Base-by-base conservation (phyloP, 768 basidiomycete genomes). In the Pleurotus tuber-regium region DNA sequence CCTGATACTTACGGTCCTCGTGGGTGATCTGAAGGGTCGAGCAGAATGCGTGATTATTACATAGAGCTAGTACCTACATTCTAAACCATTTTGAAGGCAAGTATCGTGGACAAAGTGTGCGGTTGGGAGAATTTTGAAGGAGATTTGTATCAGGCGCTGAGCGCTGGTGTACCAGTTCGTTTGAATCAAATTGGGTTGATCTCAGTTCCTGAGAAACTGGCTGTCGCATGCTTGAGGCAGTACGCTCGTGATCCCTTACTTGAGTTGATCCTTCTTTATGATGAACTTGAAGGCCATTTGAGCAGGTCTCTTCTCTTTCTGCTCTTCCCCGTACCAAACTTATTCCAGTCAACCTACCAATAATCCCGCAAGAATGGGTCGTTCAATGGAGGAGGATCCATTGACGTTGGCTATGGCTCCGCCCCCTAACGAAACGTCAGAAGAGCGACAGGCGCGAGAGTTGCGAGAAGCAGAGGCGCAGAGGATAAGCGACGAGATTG, bases 401-500 rank as follows among this genome's bases (percentile, higher is more conserved):
- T 69, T 89, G 19, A 69, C 83, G 4, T 60, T 70, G 44, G 77
- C 80, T 4, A 66, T 88, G 23, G 75, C 76, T n/a, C 86, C 87
- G 1, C 85, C 87, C 7, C 68, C 72, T 1, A 70, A 82, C 60
- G 89, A 91, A 59, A 79, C 85, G 0, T 69, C 74, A 1, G 77
- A 79, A 21, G 75, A 83, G 54, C 78, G 78, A 35, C 70, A 71
- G 30, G 66, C 67, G 14, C 75, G 89, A 28, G 80, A 87, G 59
- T 68, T 65, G 10, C 76, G 75, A 4, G 89, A 90, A 65, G 75
- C 75, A 0, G 79, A 83, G 52, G 89, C 86, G 0, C 76, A 78
- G 59, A 70, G 74, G 55, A 70, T 86, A 36, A 79, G 84, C 66
- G 86, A 90, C 36, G 77, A 81, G 54, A 92, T 92, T 53, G 89